Percentiles rank a stretch among this genome's conserved stretches.
These are phyloP conservation scores for Parsonsia alboflavescens DNA, from an alignment of 257 asterid genomes.

Conservation along the genomic window DNA sequence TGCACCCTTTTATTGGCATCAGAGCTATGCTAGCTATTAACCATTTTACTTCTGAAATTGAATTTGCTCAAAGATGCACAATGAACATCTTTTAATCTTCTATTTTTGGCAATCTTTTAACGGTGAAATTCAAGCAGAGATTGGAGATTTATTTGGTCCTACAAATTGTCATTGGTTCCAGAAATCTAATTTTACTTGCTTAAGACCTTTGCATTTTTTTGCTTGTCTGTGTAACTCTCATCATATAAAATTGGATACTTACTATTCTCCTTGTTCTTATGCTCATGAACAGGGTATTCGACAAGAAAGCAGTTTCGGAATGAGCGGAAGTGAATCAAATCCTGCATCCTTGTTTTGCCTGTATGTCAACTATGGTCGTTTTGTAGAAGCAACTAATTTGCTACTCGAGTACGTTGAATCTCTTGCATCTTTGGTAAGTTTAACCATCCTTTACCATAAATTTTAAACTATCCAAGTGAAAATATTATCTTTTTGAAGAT, in stretches of 20 bases:
- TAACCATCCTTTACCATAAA: constrained; percentile 10
- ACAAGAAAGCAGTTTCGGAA: constrained; percentile 63
- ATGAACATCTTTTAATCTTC: not conserved
- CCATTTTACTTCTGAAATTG: not conserved
- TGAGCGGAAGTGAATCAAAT: constrained; percentile 69
- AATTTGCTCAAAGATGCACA: not conserved
- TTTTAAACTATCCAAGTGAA: constrained; percentile 8
- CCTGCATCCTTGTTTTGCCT: constrained; percentile 82
- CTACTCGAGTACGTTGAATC: constrained; percentile 68
- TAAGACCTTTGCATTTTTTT: constrained; percentile 9
- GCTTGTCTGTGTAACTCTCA: not conserved
- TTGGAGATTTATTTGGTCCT: not conserved
- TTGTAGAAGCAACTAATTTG: constrained; percentile 75
- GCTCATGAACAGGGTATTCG: constrained; percentile 47
- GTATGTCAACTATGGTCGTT: constrained; percentile 81
- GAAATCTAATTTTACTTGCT: not conserved
- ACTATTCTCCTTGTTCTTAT: constrained; percentile 3
- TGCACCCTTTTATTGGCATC: not conserved
- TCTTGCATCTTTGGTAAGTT: constrained; percentile 63
- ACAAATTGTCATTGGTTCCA: not conserved
- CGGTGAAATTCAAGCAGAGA: not conserved
- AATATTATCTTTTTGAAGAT: not conserved
- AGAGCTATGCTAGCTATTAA: not conserved
- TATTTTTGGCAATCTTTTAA: not conserved
- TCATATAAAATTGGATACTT: not conserved